A percentile compares a stretch with the other conserved stretches of the same genome.
phyloP scores from a whole-genome alignment of 306 rosid species.

The Cajanus cajan region DNA sequence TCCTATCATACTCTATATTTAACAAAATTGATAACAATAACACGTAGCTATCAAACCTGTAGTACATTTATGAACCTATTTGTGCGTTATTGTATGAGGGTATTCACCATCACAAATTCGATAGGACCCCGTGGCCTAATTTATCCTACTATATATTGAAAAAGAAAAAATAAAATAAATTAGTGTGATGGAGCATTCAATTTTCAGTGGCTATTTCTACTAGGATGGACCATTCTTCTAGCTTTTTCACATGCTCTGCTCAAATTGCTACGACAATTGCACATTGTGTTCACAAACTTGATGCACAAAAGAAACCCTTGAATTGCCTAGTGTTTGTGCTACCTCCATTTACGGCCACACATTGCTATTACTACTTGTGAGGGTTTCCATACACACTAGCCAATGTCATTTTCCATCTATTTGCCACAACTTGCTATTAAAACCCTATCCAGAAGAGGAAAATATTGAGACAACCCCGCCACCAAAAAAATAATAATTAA shows the following conservation, averaged over 20 bases:
- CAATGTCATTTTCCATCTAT: constrained; percentile 32
- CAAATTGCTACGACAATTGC: constrained; percentile 37
- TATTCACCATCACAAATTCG: constrained; percentile 3
- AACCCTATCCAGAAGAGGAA: not conserved
- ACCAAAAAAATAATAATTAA: not conserved
- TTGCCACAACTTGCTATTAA: not conserved
- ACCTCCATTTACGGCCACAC: not conserved
- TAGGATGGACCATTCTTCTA: constrained; percentile 30
- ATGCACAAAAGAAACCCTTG: not conserved
- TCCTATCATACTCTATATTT: too few relatives aligned
- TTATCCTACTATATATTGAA: not conserved
- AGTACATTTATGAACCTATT: not conserved
- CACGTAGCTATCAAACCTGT: not conserved
- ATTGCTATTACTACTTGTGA: not conserved
- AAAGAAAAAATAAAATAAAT: too few relatives aligned
- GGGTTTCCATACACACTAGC: constrained; percentile 19
- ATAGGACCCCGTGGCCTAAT: not conserved
- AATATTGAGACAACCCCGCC: not conserved
- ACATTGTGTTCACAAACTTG: constrained; percentile 21
- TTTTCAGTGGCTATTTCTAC: not conserved
- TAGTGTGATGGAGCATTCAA: not conserved
- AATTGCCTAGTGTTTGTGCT: constrained; percentile 29
- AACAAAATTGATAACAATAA: not conserved
- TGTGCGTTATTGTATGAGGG: not conserved
- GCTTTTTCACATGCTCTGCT: constrained; percentile 39